Conservation (phyloP, 164 flowering plant genomes). For the Warburgia ugandensis region DNA sequence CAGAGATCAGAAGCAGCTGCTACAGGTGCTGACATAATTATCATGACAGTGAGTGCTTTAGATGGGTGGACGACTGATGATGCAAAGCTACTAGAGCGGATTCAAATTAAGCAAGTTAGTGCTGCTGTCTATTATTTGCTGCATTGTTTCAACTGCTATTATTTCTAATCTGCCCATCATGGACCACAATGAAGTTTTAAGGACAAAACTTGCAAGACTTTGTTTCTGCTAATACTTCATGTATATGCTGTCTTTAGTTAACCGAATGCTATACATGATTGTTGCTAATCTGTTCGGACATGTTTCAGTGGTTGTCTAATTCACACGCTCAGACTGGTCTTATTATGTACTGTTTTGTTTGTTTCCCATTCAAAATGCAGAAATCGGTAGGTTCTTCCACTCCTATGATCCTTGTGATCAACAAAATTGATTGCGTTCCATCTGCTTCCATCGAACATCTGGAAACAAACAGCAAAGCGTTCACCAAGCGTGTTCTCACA, state of each 20-base stretch:
- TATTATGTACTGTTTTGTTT: too few species aligned
- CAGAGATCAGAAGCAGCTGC: conserved; percentile 95
- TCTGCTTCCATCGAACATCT: conserved; percentile 27
- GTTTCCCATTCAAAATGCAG: too few species aligned
- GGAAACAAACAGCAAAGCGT: conserved; percentile 18
- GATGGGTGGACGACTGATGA: conserved; percentile 97
- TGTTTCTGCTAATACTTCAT: too few species aligned
- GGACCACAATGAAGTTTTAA: too few species aligned
- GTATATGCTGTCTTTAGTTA: too few species aligned
- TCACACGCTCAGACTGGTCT: too few species aligned
- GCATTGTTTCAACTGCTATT: too few species aligned
- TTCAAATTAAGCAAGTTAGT: conserved; percentile 53
- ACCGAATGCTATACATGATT: too few species aligned
- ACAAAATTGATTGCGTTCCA: conserved; percentile 76
- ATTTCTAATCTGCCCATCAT: too few species aligned
- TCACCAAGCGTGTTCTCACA: conserved; percentile 54
- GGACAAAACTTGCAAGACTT: too few species aligned
- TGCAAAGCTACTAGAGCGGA: conserved; percentile 51
- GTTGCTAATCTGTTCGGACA: too few species aligned
- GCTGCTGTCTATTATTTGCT: neutral
- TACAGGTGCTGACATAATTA: conserved; percentile 75
- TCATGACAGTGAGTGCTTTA: conserved; percentile 77
- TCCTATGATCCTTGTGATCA: conserved; percentile 71
- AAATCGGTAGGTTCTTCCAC: conserved; percentile 33
- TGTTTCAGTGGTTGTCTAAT: too few species aligned